Evolutionary conservation across 2,329 filamentous ascomycete genomes (phyloP).

Genomic region (Sporothrix humicola): DNA sequence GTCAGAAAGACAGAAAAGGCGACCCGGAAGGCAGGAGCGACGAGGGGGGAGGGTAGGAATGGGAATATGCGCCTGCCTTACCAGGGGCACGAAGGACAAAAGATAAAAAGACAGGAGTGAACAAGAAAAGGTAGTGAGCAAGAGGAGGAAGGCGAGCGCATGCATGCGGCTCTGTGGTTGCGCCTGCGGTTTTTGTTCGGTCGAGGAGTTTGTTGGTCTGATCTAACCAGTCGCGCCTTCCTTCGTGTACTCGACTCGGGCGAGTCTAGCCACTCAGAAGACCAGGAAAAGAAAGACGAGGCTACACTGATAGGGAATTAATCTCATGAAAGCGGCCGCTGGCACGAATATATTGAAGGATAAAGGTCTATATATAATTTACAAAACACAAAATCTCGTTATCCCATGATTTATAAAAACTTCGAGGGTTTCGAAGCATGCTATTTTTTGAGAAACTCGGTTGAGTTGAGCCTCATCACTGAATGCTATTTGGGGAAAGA

Average conservation of each 20-base stretch:
- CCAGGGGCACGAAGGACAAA: conserved; percentile 3
- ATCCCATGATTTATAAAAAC: too few species aligned
- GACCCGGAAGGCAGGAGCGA: not conserved
- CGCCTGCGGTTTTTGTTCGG: not conserved
- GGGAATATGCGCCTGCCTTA: conserved; percentile 21
- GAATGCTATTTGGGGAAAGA: conserved; percentile 16
- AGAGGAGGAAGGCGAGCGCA: not conserved
- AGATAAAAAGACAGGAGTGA: not conserved
- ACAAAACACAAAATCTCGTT: too few species aligned
- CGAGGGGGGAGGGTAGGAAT: not conserved
- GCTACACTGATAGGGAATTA: not conserved
- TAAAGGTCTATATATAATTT: too few species aligned
- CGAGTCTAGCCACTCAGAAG: conserved; percentile 16
- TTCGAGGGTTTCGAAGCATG: too few species aligned
- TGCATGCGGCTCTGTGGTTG: not conserved
- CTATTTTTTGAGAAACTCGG: not conserved
- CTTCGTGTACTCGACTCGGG: not conserved
- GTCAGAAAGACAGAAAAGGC: not conserved
- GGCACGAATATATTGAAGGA: too few species aligned
- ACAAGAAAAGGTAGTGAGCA: not conserved
- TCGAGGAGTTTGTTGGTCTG: not conserved
- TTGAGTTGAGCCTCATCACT: not conserved
- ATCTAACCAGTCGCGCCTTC: not conserved
- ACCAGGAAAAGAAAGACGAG: conserved; percentile 15
- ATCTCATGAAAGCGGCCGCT: too few species aligned